Base-by-base conservation (phyloP, 2,329 filamentous ascomycete species). In the Cylindrodendrum hubeiense region DNA sequence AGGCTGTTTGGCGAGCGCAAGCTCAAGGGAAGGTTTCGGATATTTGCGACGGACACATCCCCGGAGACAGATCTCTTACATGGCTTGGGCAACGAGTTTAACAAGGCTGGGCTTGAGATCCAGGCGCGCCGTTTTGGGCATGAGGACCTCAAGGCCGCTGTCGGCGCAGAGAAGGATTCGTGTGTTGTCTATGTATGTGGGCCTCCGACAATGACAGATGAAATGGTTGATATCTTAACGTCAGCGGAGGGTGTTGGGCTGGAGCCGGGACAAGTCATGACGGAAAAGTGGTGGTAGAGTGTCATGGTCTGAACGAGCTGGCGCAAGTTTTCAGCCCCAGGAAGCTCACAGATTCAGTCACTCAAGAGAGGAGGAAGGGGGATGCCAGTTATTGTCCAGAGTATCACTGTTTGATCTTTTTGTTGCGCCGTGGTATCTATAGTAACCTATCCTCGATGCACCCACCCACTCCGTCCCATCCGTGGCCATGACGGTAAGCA, bases 181-280 rank as follows among this genome's bases (percentile, higher is more conserved):
- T 83, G 84, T 0, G 81, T 90, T 4, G 87, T 89, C 13, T 93
- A 93, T 75, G 79, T 93, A 0, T 93, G 91, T 72, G 91, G 91
- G 1, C 86, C 90, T 15, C 89, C 89, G 12, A 71, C 72, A 3
- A 93, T 93, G 91, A 93, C 90, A 2, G 91, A 93, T 75, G 83
- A 86, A 53, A 84, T 92, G 69, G 87, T 91, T 1, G 78, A 80
- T 21, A 78, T 84, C 21, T 71, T 87, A 9, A 81, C 77, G 3
- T 75, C 78, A 2, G 54, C 69, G 8, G 66, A 66, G 3, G 66
- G 74, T 1, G 71, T 78, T 13, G 82, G 81, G 0, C 80, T 88
- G 72, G 77, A 82, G 10, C 71, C 79, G 28, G 76, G 81, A 55
- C 81, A 82, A 51, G 84, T 91, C 3, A 77, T 90, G 64, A 86